These are phyloP conservation scores for Vicia sativa DNA, from an alignment of 306 rosid species.

Conservation along the genomic window DNA sequence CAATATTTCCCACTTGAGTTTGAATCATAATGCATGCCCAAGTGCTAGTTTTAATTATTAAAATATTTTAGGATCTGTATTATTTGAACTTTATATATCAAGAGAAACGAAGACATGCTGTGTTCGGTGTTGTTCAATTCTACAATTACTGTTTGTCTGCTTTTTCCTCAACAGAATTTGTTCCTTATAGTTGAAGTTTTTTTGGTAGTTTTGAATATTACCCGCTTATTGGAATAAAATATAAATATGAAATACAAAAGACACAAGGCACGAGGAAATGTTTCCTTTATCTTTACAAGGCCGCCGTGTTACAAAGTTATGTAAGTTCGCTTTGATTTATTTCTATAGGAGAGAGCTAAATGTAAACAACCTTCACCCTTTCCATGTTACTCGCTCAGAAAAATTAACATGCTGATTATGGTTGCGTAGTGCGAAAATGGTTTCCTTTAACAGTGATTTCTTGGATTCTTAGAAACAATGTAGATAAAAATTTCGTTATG, in stretches of 20 bases:
- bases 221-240: constrained; percentile 15
- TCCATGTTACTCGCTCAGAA: constrained; percentile 17
- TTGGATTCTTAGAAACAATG: constrained; percentile 6
- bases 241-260: constrained; percentile 1
- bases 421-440: constrained; percentile 7
- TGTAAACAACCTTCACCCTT: constrained; percentile 4
- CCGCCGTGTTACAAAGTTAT: constrained; percentile 28
- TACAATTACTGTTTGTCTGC: neutral
- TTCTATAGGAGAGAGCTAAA: constrained; percentile 7
- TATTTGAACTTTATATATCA: constrained; percentile 6
- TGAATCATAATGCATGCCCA: constrained; percentile 6
- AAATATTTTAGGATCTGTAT: constrained; percentile 23
- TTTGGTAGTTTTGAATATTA: constrained; percentile 18
- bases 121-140: constrained; percentile 10
- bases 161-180: neutral
- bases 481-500: neutral
- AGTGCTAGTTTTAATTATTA: constrained; percentile 13
- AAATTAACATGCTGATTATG: constrained; percentile 31
- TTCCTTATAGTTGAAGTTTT: constrained; percentile 12
- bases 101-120: constrained; percentile 7
- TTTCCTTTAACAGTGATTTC: constrained; percentile 25
- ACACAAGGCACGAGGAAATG: neutral
- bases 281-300: constrained; percentile 2
- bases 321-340: constrained; percentile 23
- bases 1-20: constrained; percentile 21